Evolutionary conservation across 2,329 filamentous ascomycete species (phyloP), one percentile per base, ranked within the genome.

Genomic region (Geosmithia flava): DNA sequence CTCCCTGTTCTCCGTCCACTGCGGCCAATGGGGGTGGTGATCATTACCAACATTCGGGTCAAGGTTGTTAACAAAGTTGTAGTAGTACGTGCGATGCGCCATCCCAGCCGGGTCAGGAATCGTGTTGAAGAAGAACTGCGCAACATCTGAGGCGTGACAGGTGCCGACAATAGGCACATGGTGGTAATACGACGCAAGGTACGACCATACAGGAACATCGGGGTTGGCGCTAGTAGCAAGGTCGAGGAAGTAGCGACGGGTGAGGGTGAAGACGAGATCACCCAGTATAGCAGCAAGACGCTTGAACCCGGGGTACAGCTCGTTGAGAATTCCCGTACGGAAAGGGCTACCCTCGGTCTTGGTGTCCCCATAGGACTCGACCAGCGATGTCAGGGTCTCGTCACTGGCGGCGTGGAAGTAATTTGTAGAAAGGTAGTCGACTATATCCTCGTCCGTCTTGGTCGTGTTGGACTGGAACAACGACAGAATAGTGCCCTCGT

Each of bases 231-330:
- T 48, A 0, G 60, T 57, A 2, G 77, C 62, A 0, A 57, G 50
- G 13, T 70, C 58, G 20, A 93, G 74, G 60, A 86, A 81, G 5
- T 72, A 51, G 16, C 87, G 79, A 1, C 86, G 78, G 0, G 79
- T 77, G 0, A 93, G 70, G 0, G 82, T 90, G 64, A 93, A 91
- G 2, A 77, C 77, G 0, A 88, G 56, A 58, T 93, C 87, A 15
- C 87, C 87, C 0, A 90, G 68, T 27, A 91, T 76, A 37, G 86
- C 85, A 2, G 84, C 80, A 0, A 88, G 68, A 15, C 84, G 82
- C 64, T 90, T 91, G 71, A 80, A 90, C 53, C 86, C 76, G 0
- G 86, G 84, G 58, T 86, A 89, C 57, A 80, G 70, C 56, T 83
- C 80, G 65, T 91, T 86, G n/a, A 83, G 53, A 10, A 75, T 52